These are phyloP conservation scores for Diplodia scrobiculata DNA, from an alignment of 2,329 filamentous ascomycete genomes.

Conservation along the genomic window DNA sequence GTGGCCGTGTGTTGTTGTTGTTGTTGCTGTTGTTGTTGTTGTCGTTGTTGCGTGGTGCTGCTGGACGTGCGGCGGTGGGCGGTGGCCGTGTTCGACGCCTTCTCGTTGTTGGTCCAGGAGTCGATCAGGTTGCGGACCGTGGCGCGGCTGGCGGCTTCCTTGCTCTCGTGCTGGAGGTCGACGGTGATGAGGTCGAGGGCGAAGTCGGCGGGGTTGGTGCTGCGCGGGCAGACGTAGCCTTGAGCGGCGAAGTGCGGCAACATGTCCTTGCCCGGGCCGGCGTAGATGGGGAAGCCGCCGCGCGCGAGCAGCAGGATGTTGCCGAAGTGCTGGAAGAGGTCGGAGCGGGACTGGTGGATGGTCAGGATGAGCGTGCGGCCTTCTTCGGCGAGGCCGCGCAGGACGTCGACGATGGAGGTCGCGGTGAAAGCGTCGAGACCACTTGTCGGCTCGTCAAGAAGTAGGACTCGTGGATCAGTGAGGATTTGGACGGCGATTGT, in stretches of 20 bases:
- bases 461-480: conserved; percentile 70
- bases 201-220: conserved; percentile 77
- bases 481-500: conserved; percentile 77
- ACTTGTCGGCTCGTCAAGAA: conserved; percentile 76
- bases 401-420: conserved; percentile 72
- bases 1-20: conserved; percentile 46
- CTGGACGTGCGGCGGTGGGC: background rate
- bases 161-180: conserved; percentile 66
- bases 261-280: conserved; percentile 65
- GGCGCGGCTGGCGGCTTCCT: conserved; percentile 64
- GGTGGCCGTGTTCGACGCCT: background rate
- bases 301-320: conserved; percentile 70
- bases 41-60: conserved; percentile 7
- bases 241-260: conserved; percentile 63
- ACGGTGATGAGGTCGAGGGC: conserved; percentile 76
- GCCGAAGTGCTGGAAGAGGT: conserved; percentile 71
- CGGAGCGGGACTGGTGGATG: conserved; percentile 74
- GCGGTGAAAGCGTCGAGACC: conserved; percentile 78
- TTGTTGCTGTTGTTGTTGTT: conserved; percentile 30
- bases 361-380: conserved; percentile 75
- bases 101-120: conserved; percentile 52
- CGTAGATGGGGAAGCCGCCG: conserved; percentile 68
- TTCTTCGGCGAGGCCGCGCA: conserved; percentile 69
- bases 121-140: conserved; percentile 64
- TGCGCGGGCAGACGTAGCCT: conserved; percentile 66